phyloP scores from a whole-genome alignment of 495 filamentous ascomycete species.

The Bathelium albidoporum region DNA sequence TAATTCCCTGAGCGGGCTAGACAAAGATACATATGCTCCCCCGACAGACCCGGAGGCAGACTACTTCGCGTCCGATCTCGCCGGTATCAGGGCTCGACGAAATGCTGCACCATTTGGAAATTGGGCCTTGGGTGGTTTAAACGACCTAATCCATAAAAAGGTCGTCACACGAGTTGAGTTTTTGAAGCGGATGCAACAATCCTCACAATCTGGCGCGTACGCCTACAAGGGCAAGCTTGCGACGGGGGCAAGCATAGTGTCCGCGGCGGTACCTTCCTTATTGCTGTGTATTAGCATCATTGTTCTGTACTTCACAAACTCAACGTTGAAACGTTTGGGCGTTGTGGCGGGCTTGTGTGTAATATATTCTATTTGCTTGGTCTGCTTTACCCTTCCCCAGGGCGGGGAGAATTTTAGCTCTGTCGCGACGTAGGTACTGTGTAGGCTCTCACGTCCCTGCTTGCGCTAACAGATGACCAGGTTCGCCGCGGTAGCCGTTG shows the following conservation, averaged over 20 bases:
- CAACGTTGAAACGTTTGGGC: not conserved
- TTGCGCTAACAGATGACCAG: too few species aligned
- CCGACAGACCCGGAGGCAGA: not conserved
- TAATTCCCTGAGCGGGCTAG: not conserved
- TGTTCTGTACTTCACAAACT: not conserved
- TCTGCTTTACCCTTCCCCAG: not conserved
- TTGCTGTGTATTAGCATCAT: not conserved
- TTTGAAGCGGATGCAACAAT: not conserved
- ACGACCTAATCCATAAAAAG: not conserved
- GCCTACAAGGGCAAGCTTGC: not conserved
- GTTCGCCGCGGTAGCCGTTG: too few species aligned
- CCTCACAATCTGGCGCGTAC: not conserved
- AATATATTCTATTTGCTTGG: constrained; percentile 1
- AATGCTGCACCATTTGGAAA: not conserved
- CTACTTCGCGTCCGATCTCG: not conserved
- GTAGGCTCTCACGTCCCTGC: too few species aligned
- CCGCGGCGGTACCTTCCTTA: not conserved
- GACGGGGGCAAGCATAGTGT: not conserved
- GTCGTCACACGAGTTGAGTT: not conserved
- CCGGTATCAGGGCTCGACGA: not conserved
- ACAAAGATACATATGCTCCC: not conserved
- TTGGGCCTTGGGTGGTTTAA: not conserved
- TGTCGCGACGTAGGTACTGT: not conserved
- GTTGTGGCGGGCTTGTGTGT: not conserved
- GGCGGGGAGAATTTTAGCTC: not conserved